Evolutionary conservation across 345 rosid species (phyloP).

Genomic region (Acer campestre): DNA sequence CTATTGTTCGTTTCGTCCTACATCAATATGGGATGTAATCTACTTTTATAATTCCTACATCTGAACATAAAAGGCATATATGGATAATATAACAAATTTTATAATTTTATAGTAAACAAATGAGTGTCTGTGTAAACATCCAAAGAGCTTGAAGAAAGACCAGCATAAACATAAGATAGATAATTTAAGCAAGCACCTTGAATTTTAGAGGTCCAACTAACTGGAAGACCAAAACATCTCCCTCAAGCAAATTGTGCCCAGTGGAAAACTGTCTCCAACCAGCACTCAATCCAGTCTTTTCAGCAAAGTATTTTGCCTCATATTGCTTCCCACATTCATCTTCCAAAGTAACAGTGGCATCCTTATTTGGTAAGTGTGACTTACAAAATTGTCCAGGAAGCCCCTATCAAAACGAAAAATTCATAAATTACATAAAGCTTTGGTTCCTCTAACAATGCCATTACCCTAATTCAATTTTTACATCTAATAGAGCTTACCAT

Average conservation of each 20-base stretch:
- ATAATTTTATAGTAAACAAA: neutral
- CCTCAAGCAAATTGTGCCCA: conserved; percentile 70
- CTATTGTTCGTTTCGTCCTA: too few species aligned
- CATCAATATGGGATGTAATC: neutral
- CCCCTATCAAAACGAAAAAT: conserved; percentile 45
- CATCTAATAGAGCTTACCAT: conserved; percentile 43
- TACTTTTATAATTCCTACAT: neutral
- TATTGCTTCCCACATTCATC: conserved; percentile 58
- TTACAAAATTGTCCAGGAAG: conserved; percentile 80
- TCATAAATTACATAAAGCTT: neutral
- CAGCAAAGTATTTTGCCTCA: conserved; percentile 58
- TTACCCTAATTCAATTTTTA: neutral
- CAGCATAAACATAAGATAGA: conserved; percentile 5
- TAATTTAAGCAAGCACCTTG: conserved; percentile 51
- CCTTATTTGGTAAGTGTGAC: conserved; percentile 51
- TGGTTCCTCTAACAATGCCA: conserved; percentile 9
- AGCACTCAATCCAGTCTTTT: conserved; percentile 85
- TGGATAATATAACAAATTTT: neutral
- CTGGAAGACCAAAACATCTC: conserved; percentile 83
- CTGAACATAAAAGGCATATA: neutral
- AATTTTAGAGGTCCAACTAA: conserved; percentile 56
- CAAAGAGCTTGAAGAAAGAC: neutral
- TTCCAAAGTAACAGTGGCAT: conserved; percentile 51
- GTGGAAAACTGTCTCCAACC: conserved; percentile 85
- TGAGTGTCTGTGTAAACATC: neutral